Base-by-base conservation (phyloP, 352 stramenopile genomes). In the Phytophthora litchii region DNA sequence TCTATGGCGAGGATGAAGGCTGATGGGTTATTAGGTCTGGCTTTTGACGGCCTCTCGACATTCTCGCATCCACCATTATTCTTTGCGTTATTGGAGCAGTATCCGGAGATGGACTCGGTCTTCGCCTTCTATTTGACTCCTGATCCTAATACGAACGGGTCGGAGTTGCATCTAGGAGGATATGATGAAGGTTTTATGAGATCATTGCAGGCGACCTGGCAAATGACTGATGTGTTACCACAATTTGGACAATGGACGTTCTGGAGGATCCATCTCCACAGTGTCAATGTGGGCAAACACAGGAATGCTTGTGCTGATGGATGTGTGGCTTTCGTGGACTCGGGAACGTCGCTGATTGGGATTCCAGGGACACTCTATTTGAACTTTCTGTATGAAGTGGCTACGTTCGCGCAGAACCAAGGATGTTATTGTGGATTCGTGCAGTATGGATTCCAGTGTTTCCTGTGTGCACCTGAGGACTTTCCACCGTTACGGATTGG, bases 121-220 rank as follows among this genome's bases (percentile, higher is more conserved):
- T 99, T 99, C 75, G 89, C 95, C 13, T 99, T 99, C 70, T 98
- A 97, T 60, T 69, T 99, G 50, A 97, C 89, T 31, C 88, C 96
- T 38, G 82, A 98, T 27, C 72, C 77, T 4, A 91, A 91, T 57
- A 72, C 73, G 7, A 78, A 78, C 29, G 84, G 84, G n/a, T 94
- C 84, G 36, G 64, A 89, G 48, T 61, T 94, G 25, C 80, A 92
- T 45, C 49, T 94, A 13, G 84, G 84, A 21, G 84, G 84, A 42
- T 91, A 78, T 42, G 84, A 94, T 44, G 43, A 73, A 11, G 59
- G 63, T 0, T 83, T 76, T 20, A 79, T 94, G 76, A 41, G 47
- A 2, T 37, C 49, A 3, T 69, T 86, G 45, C 53, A 83, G 23
- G 78, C 73, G 10, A 47, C 80, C 23, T 94, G 80, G 81, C 76